Base-by-base conservation (phyloP, 805 yeast genomes). In the Suhomyces xylopsoci region DNA sequence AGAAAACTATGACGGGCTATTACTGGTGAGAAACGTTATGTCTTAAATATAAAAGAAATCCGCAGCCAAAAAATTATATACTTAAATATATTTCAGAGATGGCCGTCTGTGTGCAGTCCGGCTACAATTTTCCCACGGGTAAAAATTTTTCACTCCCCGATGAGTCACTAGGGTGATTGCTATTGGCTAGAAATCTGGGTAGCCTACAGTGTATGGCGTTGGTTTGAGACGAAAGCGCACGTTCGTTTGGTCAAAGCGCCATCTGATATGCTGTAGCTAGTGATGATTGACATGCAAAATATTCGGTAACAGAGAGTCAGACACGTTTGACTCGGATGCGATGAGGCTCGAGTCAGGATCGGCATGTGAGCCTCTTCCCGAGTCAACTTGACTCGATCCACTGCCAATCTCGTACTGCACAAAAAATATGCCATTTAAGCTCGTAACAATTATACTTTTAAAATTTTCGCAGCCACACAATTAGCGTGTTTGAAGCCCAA, bases 81-180 rank as follows among this genome's bases (percentile, higher is more conserved):
- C 24, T 38, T 17, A 19, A 17, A 38, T 38, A 38, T 38, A 38
- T 38, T 38, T 10, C 36, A n/a, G 24, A 38, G 20, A 19, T 17
- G 42, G 10, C 22, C 38, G 17, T 12, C 40, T 30, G n/a, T 45
- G 10, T 45, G 48, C 48, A 45, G 48, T 30, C 38, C 38, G 17
- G 28, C 17, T 10, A 19, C 36, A 17, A 38, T 8, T 30, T 10
- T 17, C 32, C 25, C 12, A 44, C 28, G 47, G 10, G 36, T n/a
- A 8, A 40, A 48, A 48, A 48, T 28, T 48, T 48, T 48, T 40
- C 36, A 41, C 47, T 40, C 15, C 20, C 26, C 38, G 51, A 48
- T 48, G 51, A 48, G 47, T 48, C 51, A 48, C 30, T 38, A 19
- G 28, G 14, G n/a, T 15, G 30, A 9, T 8, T 34, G 22, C 36